Evolutionary conservation across 2,329 filamentous ascomycete genomes (phyloP).

Genomic region (Colletotrichum filicis): DNA sequence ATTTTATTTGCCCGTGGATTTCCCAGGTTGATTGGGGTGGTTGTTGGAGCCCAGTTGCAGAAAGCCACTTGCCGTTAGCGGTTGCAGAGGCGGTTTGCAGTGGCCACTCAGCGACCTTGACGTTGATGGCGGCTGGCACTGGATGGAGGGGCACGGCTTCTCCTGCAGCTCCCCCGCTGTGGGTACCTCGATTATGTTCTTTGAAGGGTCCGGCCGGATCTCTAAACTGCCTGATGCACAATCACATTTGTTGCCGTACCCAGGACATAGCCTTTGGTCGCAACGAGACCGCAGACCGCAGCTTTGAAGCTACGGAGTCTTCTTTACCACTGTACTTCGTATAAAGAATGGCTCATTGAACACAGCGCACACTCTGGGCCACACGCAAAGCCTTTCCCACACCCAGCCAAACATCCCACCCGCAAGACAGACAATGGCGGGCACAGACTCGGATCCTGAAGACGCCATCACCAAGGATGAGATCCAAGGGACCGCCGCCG

Average conservation of each 20-base stretch:
- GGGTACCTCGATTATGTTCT: background rate
- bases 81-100: slow-evolving; percentile 15
- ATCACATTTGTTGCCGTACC: too few relatives aligned
- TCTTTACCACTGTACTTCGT: background rate
- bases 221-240: background rate
- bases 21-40: background rate
- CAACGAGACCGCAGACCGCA: background rate
- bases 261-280: background rate
- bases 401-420: background rate
- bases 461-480: slow-evolving; percentile 57
- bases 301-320: background rate
- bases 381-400: background rate
- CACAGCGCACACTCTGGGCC: background rate
- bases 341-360: slow-evolving; percentile 2
- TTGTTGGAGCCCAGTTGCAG: background rate
- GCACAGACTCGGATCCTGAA: slow-evolving; percentile 43
- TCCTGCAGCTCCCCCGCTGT: slow-evolving; percentile 10
- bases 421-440: slow-evolving; percentile 39
- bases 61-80: background rate
- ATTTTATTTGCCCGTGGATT: slow-evolving; percentile 23
- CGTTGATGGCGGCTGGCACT: background rate
- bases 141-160: background rate
- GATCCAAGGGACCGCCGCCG: slow-evolving; percentile 46
- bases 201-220: background rate
- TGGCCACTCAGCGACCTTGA: slow-evolving; percentile 10